These are phyloP conservation scores for Cynara cardunculus DNA, from an alignment of 129 eudicot species.

Conservation along the genomic window DNA sequence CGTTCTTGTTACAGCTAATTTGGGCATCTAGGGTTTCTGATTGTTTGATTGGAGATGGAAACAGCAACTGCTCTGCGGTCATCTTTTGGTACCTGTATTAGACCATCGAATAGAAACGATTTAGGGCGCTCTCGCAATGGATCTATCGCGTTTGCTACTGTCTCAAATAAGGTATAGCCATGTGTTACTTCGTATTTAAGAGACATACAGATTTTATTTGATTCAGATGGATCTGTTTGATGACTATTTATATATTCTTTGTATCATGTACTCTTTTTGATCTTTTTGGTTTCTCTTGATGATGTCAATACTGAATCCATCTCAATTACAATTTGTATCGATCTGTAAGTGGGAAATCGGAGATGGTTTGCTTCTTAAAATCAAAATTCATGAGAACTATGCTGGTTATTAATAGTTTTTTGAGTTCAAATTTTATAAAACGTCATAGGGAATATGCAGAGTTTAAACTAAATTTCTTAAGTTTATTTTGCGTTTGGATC, in stretches of 20 bases:
- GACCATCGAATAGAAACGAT: constrained; percentile 24
- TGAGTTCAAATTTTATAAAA: neutral
- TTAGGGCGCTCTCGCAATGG: constrained; percentile 24
- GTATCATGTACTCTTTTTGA: neutral
- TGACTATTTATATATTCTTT: neutral
- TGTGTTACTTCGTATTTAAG: neutral
- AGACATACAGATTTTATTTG: neutral
- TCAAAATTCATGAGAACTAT: constrained; percentile 9
- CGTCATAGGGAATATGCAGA: neutral
- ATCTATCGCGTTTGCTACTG: constrained; percentile 26
- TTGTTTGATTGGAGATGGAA: constrained; percentile 49
- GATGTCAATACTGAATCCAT: neutral
- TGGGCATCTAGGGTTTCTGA: constrained; percentile 10
- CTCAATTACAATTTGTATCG: neutral
- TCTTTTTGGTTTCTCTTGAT: neutral
- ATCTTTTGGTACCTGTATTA: constrained; percentile 30
- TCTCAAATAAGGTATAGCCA: constrained; percentile 33
- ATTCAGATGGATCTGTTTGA: neutral
- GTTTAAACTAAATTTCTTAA: constrained; percentile 1
- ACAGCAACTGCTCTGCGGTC: constrained; percentile 61
- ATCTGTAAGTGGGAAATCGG: neutral
- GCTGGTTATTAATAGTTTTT: constrained; percentile 12
- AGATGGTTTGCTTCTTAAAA: neutral
- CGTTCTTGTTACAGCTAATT: neutral
- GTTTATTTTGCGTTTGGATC: neutral